phyloP scores from a whole-genome alignment of 2,329 filamentous ascomycete species.

The Fusarium anthophilum region DNA sequence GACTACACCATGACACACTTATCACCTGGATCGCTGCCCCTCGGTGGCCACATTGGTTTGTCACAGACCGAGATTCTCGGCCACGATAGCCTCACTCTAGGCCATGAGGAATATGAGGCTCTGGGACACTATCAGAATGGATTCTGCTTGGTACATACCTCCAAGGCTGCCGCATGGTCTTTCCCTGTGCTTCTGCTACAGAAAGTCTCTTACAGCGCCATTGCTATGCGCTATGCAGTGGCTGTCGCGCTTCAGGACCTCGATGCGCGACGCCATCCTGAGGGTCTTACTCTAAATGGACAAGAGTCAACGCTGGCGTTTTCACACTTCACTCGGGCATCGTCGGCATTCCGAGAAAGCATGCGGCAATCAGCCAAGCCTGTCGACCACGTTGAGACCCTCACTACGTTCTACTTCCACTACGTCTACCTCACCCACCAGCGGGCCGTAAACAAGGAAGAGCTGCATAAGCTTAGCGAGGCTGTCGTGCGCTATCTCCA shows the following conservation, averaged over 20 bases:
- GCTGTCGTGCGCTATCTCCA: not conserved
- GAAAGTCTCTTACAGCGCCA: not conserved
- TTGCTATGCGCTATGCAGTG: not conserved
- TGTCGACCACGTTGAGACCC: not conserved
- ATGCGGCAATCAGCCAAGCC: not conserved
- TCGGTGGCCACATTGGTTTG: not conserved
- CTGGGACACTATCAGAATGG: not conserved
- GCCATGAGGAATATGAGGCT: not conserved
- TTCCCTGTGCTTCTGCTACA: not conserved
- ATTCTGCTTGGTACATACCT: not conserved
- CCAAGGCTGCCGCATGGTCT: not conserved
- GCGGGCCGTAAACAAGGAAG: not conserved
- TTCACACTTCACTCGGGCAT: not conserved
- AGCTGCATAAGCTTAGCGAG: not conserved
- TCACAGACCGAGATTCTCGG: not conserved
- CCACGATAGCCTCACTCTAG: not conserved
- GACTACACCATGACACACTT: not conserved
- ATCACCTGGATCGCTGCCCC: not conserved
- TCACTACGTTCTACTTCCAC: not conserved
- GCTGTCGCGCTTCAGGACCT: not conserved
- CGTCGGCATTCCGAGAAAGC: not conserved
- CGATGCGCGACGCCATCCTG: not conserved
- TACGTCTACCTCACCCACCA: not conserved
- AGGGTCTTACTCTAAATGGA: fast-evolving
- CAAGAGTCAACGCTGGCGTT: not conserved